Percentiles rank a stretch among this genome's conserved stretches.
Evolutionary conservation across 2,329 filamentous ascomycete species (phyloP).

Genomic region (Thermothelomyces thermophilus): DNA sequence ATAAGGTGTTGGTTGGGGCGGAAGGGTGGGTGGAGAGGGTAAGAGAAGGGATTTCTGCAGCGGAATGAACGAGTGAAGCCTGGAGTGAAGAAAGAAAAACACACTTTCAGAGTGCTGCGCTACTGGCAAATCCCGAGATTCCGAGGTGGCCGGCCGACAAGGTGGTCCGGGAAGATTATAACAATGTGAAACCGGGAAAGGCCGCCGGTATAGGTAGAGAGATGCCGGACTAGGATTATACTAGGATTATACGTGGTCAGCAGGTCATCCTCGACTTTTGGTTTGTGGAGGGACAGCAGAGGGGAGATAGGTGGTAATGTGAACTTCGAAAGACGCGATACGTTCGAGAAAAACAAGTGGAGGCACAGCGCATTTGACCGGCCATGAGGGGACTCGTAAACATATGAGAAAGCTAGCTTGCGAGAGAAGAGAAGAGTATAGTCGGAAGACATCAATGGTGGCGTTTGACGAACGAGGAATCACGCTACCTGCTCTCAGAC

Average conservation of each 20-base stretch:
- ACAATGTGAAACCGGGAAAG: not conserved
- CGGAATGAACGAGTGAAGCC: no score
- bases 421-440: no score
- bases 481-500: not conserved
- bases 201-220: not conserved
- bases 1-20: no score
- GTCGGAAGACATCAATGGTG: no score
- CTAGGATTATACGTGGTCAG: slow-evolving; percentile 13
- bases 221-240: not conserved
- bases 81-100: no score
- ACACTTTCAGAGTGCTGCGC: slow-evolving; percentile 3
- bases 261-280: not conserved
- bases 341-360: no score
- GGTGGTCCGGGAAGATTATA: slow-evolving; percentile 1
- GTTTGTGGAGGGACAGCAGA: not conserved
- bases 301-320: not conserved
- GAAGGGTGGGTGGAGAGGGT: not conserved
- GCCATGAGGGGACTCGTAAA: not conserved
- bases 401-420: not conserved
- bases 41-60: no score
- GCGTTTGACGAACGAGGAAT: not conserved
- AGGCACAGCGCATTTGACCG: not conserved
- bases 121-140: not conserved
- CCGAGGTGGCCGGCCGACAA: slow-evolving; percentile 11
- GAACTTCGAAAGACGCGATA: no score